Percentiles rank a stretch among this genome's conserved stretches.
phyloP scores from a whole-genome alignment of 768 basidiomycete genomes.

The Hortiboletus flavorubellus region DNA sequence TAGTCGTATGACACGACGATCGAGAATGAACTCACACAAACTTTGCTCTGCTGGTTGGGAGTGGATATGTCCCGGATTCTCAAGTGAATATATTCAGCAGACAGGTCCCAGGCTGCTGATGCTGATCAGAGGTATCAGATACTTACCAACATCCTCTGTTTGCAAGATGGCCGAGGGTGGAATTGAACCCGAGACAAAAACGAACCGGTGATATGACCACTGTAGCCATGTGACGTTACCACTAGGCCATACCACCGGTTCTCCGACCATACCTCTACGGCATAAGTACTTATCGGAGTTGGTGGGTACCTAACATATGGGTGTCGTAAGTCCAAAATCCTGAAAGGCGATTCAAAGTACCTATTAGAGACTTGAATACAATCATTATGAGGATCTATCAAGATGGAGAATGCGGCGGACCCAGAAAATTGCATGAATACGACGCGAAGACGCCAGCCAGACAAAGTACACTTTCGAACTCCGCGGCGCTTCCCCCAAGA shows the following conservation, averaged over 20 bases:
- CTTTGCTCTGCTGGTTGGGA: neutral
- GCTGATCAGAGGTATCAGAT: neutral
- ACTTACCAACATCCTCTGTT: neutral
- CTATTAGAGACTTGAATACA: neutral
- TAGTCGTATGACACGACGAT: neutral
- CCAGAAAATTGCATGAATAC: neutral
- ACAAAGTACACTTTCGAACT: slow-evolving; percentile 8
- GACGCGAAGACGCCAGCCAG: neutral
- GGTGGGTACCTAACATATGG: too few species aligned
- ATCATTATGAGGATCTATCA: neutral
- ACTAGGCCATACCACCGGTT: neutral
- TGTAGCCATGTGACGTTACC: neutral
- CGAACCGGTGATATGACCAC: too few species aligned
- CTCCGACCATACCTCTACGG: too few species aligned
- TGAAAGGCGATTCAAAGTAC: neutral
- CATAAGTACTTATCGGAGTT: neutral
- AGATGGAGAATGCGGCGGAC: too few species aligned
- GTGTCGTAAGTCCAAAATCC: too few species aligned
- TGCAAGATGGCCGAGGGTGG: neutral
- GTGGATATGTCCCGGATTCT: neutral
- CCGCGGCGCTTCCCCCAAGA: slow-evolving; percentile 8
- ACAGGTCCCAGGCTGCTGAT: neutral
- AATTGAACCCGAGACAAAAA: neutral
- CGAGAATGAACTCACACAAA: neutral
- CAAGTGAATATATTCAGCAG: neutral